A percentile compares a stretch with the other conserved stretches of the same genome.
phyloP scores from a whole-genome alignment of 2,329 filamentous ascomycete genomes.

The Penicillium sp. region DNA sequence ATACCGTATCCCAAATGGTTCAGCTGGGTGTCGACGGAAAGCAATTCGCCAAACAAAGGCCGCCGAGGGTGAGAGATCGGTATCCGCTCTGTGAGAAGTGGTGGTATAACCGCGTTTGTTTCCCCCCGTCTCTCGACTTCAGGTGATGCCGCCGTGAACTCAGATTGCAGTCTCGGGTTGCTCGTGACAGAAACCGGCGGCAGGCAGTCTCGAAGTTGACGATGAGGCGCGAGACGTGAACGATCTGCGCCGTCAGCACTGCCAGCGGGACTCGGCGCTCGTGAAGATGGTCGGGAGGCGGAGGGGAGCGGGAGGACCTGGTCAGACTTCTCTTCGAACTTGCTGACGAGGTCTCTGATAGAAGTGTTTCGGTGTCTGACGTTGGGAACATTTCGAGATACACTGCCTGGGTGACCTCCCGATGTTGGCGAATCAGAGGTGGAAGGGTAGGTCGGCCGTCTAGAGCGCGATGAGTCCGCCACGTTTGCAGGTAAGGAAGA shows the following conservation, averaged over 20 bases:
- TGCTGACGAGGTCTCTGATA: constrained; percentile 76
- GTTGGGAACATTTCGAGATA: constrained; percentile 12
- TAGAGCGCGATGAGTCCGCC: constrained; percentile 21
- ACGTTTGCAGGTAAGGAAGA: constrained; percentile 29
- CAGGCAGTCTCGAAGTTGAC: constrained; percentile 20
- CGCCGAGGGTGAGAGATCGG: constrained; percentile 45
- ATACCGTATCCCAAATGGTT: constrained; percentile 59
- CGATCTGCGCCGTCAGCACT: constrained; percentile 27
- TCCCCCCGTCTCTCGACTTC: constrained; percentile 2
- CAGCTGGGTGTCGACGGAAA: constrained; percentile 57
- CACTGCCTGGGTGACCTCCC: constrained; percentile 18
- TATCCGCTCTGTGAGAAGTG: constrained; percentile 19
- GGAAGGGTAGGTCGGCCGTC: constrained; percentile 30
- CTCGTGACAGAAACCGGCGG: constrained; percentile 10
- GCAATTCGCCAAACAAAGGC: constrained; percentile 73
- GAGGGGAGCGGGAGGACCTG: constrained; percentile 44
- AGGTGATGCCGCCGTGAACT: constrained; percentile 16
- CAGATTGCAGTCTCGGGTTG: constrained; percentile 15
- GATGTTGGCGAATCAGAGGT: constrained; percentile 30
- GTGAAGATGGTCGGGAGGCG: constrained; percentile 32
- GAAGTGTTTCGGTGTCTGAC: constrained; percentile 57
- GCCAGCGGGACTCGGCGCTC: constrained; percentile 36
- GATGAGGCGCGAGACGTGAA: constrained; percentile 28
- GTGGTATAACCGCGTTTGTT: constrained; percentile 10
- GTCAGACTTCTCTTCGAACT: constrained; percentile 66